These are phyloP conservation scores for Komagataella populi DNA, from an alignment of 805 yeast species.

Conservation along the genomic window DNA sequence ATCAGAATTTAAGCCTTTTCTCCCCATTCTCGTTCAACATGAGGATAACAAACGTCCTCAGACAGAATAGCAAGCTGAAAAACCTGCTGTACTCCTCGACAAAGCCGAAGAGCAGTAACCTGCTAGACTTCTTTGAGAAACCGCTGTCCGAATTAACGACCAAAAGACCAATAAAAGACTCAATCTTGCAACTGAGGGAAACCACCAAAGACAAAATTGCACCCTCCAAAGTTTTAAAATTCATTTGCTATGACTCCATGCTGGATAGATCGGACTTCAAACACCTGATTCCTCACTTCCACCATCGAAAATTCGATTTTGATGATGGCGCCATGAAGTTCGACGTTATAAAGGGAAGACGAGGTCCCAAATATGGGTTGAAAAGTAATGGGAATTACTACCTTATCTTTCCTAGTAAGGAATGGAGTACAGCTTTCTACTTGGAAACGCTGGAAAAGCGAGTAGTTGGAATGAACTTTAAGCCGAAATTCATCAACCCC, in stretches of 20 bases:
- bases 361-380: not conserved
- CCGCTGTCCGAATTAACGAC: not conserved
- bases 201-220: not conserved
- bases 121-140: not conserved
- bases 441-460: not conserved
- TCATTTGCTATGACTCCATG: not conserved
- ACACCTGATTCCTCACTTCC: not conserved
- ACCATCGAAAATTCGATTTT: not conserved
- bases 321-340: not conserved
- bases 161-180: not conserved
- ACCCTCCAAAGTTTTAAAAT: not conserved
- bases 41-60: not conserved
- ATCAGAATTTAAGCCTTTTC: not conserved
- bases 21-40: not conserved
- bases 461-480: not conserved
- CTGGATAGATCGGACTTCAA: not conserved
- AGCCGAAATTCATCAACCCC: not conserved
- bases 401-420: not conserved
- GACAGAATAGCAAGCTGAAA: not conserved
- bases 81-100: not conserved
- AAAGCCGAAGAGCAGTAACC: not conserved
- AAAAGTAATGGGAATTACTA: not conserved
- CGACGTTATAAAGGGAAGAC: not conserved
- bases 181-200: not conserved
- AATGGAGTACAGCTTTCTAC: not conserved